phyloP scores from a whole-genome alignment of 768 basidiomycete genomes.

The Auricularia heimuer region DNA sequence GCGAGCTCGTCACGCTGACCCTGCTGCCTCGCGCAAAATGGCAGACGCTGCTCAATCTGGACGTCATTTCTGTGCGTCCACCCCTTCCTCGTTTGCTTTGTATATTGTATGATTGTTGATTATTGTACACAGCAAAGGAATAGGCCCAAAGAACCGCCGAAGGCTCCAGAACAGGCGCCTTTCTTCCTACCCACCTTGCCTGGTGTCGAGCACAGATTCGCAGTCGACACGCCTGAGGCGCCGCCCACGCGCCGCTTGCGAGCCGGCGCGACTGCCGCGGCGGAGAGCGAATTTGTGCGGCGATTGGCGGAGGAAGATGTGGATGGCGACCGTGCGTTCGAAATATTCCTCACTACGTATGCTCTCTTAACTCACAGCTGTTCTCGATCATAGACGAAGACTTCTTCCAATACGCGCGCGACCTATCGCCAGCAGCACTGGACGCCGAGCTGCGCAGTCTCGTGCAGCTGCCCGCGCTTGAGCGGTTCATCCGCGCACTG shows the following conservation, averaged over 20 bases:
- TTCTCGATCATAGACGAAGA: conserved; percentile 44
- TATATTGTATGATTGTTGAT: too few relatives aligned
- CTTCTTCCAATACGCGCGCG: conserved; percentile 79
- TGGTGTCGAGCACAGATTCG: conserved; percentile 79
- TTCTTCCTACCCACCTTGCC: conserved; percentile 94
- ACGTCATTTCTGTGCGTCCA: conserved; percentile 74
- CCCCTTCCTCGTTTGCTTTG: background rate
- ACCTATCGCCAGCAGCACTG: conserved; percentile 79
- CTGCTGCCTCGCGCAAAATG: conserved; percentile 85
- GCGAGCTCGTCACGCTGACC: conserved; percentile 87
- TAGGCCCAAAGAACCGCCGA: conserved; percentile 92
- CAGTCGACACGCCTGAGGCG: conserved; percentile 35
- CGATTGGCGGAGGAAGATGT: conserved; percentile 46
- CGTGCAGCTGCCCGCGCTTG: conserved; percentile 50
- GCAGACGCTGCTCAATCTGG: conserved; percentile 95
- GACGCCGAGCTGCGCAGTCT: conserved; percentile 87
- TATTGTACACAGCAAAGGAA: conserved; percentile 63
- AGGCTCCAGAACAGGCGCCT: conserved; percentile 89
- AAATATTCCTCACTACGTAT: background rate
- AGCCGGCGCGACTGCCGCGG: conserved; percentile 38
- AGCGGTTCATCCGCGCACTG: conserved; percentile 64
- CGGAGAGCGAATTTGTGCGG: conserved; percentile 63
- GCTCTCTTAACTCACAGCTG: conserved; percentile 4
- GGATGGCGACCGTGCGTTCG: conserved; percentile 58
- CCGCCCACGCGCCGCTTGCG: conserved; percentile 37